phyloP scores from a whole-genome alignment of 306 rosid genomes.

The Betula pendula region DNA sequence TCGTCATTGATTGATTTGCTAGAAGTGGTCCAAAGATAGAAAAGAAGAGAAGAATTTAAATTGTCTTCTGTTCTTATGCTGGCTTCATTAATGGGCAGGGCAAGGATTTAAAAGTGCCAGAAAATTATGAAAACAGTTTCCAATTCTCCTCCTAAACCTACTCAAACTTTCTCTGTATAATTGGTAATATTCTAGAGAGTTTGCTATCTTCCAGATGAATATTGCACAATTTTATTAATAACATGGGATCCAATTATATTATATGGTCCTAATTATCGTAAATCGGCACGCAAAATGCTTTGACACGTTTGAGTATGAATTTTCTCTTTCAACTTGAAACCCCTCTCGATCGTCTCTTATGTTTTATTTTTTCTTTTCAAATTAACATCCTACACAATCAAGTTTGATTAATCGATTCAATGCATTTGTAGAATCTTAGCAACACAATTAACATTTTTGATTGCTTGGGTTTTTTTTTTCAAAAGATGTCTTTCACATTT shows the following conservation, averaged over 20 bases:
- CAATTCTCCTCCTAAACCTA: neutral
- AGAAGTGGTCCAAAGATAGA: neutral
- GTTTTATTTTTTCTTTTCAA: too few species aligned
- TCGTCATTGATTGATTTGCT: too few species aligned
- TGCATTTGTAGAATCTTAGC: neutral
- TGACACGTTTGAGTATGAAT: too few species aligned
- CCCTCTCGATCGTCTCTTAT: too few species aligned
- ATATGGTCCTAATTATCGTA: too few species aligned
- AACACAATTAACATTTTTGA: neutral
- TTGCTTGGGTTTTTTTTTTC: neutral
- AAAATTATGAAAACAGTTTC: neutral
- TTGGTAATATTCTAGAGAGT: neutral
- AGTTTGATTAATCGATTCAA: neutral
- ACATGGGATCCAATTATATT: too few species aligned
- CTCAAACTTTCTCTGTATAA: neutral
- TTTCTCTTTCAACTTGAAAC: too few species aligned
- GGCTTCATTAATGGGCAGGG: neutral
- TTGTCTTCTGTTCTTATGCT: neutral
- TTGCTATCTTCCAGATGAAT: too few species aligned
- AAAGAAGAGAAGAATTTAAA: neutral
- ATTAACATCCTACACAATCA: neutral
- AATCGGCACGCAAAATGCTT: too few species aligned
- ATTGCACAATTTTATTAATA: too few species aligned
- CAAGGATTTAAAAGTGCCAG: neutral
- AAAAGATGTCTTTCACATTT: neutral